Percentiles rank a stretch among this genome's conserved stretches.
Conservation (phyloP, 768 basidiomycete species). For the Trametes gibbosa region DNA sequence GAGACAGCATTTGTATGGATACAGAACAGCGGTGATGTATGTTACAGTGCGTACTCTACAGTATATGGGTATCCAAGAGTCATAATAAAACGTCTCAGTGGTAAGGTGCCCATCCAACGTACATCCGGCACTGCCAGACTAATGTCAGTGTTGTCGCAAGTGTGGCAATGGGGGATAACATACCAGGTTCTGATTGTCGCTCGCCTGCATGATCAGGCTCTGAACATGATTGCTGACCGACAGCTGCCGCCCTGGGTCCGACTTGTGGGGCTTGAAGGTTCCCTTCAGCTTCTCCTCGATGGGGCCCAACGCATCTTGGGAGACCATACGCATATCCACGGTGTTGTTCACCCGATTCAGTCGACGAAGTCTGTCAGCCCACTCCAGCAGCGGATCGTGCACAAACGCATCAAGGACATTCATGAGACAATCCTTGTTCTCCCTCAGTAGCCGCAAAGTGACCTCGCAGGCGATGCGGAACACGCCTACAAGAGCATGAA, state of each 20-base stretch:
- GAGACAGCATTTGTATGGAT: slow-evolving; percentile 1
- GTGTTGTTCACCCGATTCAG: slow-evolving; percentile 29
- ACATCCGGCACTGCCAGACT: slow-evolving; percentile 75
- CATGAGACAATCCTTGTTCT: slow-evolving; percentile 92
- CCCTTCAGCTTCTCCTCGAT: slow-evolving; percentile 86
- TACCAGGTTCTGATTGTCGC: slow-evolving; percentile 66
- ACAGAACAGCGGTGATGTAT: slow-evolving; percentile 4
- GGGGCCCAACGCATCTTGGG: slow-evolving; percentile 71
- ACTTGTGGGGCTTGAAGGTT: slow-evolving; percentile 52
- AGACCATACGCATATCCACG: slow-evolving; percentile 55
- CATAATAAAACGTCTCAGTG: slow-evolving; percentile 37
- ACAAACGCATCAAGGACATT: slow-evolving; percentile 95
- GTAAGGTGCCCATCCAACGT: slow-evolving; percentile 88
- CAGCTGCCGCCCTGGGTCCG: slow-evolving; percentile 45
- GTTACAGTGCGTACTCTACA: slow-evolving; percentile 1
- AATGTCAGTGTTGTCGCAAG: slow-evolving; percentile 12
- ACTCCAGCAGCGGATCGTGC: slow-evolving; percentile 95
- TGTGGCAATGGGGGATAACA: not conserved
- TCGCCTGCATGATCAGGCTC: slow-evolving; percentile 87
- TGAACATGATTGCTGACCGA: slow-evolving; percentile 89
- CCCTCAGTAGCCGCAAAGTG: slow-evolving; percentile 79
- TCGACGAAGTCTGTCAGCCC: slow-evolving; percentile 77
- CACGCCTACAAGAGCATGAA: slow-evolving; percentile 49
- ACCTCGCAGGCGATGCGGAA: slow-evolving; percentile 92
- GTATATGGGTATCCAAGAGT: not conserved